Evolutionary conservation across 208 protist genomes (phyloP).

Genomic region (Naegleria gruberi): DNA sequence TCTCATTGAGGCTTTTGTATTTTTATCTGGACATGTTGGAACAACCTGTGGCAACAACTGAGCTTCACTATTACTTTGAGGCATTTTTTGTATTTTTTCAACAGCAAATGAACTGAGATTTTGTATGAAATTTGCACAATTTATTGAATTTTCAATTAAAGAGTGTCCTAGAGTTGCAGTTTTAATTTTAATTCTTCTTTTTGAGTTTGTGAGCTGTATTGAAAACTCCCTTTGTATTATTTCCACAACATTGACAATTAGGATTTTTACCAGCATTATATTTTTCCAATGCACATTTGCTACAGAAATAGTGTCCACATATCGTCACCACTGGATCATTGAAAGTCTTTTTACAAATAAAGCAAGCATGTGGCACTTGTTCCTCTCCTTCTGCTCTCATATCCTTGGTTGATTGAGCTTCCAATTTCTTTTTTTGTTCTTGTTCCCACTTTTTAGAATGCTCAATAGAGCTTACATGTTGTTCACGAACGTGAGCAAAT

Average conservation of each 20-base stretch:
- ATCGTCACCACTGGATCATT: slow-evolving; percentile 44
- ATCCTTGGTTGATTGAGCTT: background rate
- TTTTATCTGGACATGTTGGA: too few species aligned
- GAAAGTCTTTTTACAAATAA: slow-evolving; percentile 50
- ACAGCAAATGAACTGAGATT: too few species aligned
- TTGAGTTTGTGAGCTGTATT: slow-evolving; percentile 35
- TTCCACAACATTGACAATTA: slow-evolving; percentile 40
- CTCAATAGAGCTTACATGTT: slow-evolving; percentile 50
- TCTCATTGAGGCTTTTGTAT: background rate
- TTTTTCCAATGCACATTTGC: slow-evolving; percentile 42
- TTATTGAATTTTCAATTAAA: too few species aligned
- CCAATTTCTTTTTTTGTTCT: slow-evolving; percentile 21
- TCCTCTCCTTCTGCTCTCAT: slow-evolving; percentile 34
- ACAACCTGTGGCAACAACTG: too few species aligned
- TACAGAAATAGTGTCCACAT: slow-evolving; percentile 53
- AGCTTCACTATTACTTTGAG: too few species aligned
- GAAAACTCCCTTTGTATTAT: slow-evolving; percentile 48
- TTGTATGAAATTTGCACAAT: too few species aligned
- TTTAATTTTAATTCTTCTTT: too few species aligned
- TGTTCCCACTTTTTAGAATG: slow-evolving; percentile 48
- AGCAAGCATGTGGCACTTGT: slow-evolving; percentile 42
- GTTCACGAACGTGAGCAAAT: slow-evolving; percentile 54
- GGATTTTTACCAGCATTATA: slow-evolving; percentile 31
- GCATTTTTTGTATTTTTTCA: too few species aligned
- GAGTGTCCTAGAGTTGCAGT: too few species aligned